Percentiles rank a stretch among this genome's conserved stretches.
Evolutionary conservation across 192 early-diverging fungal species (phyloP).

Genomic region (Podila minutissima): DNA sequence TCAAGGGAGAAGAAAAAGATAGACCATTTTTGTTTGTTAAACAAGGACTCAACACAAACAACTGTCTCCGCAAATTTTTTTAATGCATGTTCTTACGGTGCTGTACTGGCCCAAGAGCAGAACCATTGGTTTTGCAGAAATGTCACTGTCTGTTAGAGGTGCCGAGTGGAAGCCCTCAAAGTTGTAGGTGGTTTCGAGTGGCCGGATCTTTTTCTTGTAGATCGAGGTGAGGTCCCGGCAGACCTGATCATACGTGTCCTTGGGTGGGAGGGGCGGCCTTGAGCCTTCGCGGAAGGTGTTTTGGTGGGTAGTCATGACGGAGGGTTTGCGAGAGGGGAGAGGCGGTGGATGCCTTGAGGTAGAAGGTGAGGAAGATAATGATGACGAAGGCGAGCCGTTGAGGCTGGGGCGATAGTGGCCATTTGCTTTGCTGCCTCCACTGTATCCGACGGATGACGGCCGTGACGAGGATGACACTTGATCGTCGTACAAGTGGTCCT

Average conservation of each 20-base stretch:
- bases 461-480: background rate
- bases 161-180: slow-evolving; percentile 86
- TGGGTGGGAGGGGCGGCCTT: slow-evolving; percentile 1
- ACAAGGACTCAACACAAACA: background rate
- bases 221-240: slow-evolving; percentile 72
- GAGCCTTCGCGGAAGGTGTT: background rate
- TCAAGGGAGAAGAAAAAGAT: background rate
- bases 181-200: slow-evolving; percentile 76
- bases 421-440: background rate
- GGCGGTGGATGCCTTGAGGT: slow-evolving; percentile 16
- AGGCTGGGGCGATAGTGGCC: background rate
- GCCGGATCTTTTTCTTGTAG: slow-evolving; percentile 78
- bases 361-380: slow-evolving; percentile 1
- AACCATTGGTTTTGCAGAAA: slow-evolving; percentile 90
- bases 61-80: background rate
- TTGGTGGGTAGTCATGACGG: background rate
- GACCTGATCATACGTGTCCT: slow-evolving; percentile 65
- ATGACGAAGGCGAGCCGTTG: slow-evolving; percentile 8
- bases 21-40: background rate
- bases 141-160: slow-evolving; percentile 83
- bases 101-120: slow-evolving; percentile 89
- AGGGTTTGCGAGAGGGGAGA: slow-evolving; percentile 4
- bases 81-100: slow-evolving; percentile 53
- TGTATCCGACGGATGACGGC: slow-evolving; percentile 19
- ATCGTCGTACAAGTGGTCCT: slow-evolving; percentile 6